A percentile compares a stretch with the other conserved stretches of the same genome.
phyloP scores from a whole-genome alignment of 352 stramenopile genomes.

The Peronospora belbahrii region DNA sequence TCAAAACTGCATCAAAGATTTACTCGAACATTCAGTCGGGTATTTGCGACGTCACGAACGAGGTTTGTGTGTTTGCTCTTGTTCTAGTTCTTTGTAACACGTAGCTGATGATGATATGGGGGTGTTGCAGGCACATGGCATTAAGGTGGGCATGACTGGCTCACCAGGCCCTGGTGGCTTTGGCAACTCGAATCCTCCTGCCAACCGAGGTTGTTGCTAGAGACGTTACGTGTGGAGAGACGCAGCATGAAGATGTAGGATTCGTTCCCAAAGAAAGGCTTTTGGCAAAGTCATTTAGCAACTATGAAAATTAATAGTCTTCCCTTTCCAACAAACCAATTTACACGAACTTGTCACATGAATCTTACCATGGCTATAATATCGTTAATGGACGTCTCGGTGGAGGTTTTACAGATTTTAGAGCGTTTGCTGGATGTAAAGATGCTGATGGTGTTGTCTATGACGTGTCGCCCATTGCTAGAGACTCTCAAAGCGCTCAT shows the following conservation, averaged over 20 bases:
- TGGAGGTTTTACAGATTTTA: constrained; percentile 34
- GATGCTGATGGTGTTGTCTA: constrained; percentile 38
- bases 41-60: constrained; percentile 92
- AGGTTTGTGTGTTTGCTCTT: constrained; percentile 47
- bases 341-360: background rate
- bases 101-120: background rate
- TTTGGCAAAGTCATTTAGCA: constrained; percentile 7
- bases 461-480: constrained; percentile 11
- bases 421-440: constrained; percentile 26
- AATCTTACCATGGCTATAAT: background rate
- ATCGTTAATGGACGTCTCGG: constrained; percentile 25
- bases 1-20: constrained; percentile 94
- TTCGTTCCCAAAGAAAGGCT: background rate
- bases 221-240: background rate
- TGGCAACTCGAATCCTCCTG: constrained; percentile 62
- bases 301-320: constrained; percentile 16
- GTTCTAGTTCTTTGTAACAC: background rate
- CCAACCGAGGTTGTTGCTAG: constrained; percentile 80
- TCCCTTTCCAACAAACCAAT: constrained; percentile 1
- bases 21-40: constrained; percentile 94
- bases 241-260: constrained; percentile 1
- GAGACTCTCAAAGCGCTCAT: constrained; percentile 6
- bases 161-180: constrained; percentile 70
- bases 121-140: constrained; percentile 62
- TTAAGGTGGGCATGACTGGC: constrained; percentile 86